Conservation (phyloP, 2,329 filamentous ascomycete species). For the Fusarium brevicatenulatum region DNA sequence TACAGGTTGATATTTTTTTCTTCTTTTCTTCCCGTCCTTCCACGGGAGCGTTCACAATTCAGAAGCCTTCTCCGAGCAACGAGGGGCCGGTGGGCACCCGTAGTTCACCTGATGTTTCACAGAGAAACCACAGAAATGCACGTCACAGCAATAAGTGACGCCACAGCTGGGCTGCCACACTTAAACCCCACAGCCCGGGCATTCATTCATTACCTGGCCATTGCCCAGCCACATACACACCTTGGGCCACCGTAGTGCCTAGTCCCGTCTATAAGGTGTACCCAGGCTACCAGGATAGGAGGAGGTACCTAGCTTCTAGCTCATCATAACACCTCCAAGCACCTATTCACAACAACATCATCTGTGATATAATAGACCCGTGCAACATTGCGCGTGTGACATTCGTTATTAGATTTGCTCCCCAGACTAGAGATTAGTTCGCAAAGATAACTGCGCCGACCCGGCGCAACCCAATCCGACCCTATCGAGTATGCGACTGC, state of each 20-base stretch:
- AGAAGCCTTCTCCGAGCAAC: slow-evolving; percentile 25
- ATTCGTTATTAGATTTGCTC: not conserved
- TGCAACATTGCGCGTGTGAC: not conserved
- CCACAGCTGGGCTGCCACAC: slow-evolving; percentile 13
- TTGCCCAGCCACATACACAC: not conserved
- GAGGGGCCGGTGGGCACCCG: slow-evolving; percentile 35
- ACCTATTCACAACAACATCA: slow-evolving; percentile 3
- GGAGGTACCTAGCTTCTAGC: slow-evolving; percentile 2
- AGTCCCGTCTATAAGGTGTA: too few relatives aligned
- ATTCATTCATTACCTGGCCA: not conserved
- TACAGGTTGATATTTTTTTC: not conserved
- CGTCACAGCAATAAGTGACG: slow-evolving; percentile 18
- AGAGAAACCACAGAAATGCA: slow-evolving; percentile 6
- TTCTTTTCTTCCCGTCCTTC: not conserved
- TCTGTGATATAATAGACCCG: not conserved
- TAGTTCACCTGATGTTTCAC: not conserved
- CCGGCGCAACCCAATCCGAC: slow-evolving; percentile 4
- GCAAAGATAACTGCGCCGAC: not conserved
- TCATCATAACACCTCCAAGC: slow-evolving; percentile 20
- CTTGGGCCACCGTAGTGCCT: not conserved
- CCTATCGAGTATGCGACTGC: slow-evolving; percentile 30
- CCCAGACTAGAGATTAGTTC: not conserved
- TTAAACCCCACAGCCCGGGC: not conserved
- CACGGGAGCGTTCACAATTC: not conserved
- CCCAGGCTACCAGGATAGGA: not conserved